Conservation (phyloP, 345 rosid species). For the Eutrema heterophyllum region DNA sequence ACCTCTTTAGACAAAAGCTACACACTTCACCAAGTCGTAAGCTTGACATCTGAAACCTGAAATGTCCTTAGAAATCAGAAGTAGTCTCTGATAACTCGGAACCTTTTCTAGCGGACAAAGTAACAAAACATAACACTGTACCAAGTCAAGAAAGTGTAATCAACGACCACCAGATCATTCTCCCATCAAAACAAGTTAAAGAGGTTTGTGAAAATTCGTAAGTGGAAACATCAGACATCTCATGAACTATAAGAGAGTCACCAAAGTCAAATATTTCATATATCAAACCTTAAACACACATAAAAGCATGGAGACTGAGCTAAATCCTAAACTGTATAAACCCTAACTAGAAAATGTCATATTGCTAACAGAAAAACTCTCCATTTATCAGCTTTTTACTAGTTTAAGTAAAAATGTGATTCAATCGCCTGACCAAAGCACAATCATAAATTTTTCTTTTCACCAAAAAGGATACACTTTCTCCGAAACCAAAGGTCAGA, state of each 20-base stretch:
- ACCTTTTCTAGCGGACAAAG: neutral
- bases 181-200: neutral
- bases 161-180: neutral
- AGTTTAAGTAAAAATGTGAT: neutral
- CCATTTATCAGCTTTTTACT: neutral
- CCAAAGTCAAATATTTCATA: neutral
- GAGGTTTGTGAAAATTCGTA: neutral
- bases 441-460: constrained; percentile 1
- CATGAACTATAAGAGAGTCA: neutral
- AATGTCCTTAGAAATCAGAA: neutral
- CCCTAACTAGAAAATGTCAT: neutral
- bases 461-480: neutral
- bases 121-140: neutral
- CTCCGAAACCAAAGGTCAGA: neutral
- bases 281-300: neutral
- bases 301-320: neutral
- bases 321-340: neutral
- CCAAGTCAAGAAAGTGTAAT: neutral
- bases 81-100: neutral
- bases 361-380: neutral
- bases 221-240: neutral
- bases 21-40: neutral
- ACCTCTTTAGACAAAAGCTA: neutral
- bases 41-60: neutral
- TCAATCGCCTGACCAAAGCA: neutral